A percentile compares a stretch with the other conserved stretches of the same genome.
Conservation (phyloP, 164 flowering plant genomes). For the Chimonanthus salicifolius region DNA sequence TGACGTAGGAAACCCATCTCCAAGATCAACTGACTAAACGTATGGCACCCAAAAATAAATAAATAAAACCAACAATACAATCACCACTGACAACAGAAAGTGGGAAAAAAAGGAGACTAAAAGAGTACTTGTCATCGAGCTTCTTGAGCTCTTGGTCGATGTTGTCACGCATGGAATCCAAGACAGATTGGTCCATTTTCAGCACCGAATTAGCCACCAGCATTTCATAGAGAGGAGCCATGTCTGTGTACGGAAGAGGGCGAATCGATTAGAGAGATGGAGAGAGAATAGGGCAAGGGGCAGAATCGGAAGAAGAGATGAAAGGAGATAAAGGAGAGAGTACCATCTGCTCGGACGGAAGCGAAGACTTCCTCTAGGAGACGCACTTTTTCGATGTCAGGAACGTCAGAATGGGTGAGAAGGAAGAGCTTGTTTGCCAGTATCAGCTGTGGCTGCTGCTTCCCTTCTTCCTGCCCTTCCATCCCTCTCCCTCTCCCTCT, state of each 20-base stretch:
- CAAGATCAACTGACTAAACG: too few species aligned
- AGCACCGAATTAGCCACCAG: slow-evolving; percentile 45
- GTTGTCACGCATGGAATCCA: slow-evolving; percentile 67
- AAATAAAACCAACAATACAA: neutral
- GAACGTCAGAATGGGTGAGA: slow-evolving; percentile 59
- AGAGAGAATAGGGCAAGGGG: neutral
- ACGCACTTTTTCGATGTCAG: slow-evolving; percentile 77
- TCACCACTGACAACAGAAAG: neutral
- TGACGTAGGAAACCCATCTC: too few species aligned
- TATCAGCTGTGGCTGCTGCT: slow-evolving; percentile 57
- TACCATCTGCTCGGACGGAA: slow-evolving; percentile 56
- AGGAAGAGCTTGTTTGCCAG: slow-evolving; percentile 75
- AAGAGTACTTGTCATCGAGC: slow-evolving; percentile 70
- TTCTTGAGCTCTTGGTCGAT: slow-evolving; percentile 72
- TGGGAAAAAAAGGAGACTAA: neutral
- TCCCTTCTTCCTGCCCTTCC: slow-evolving; percentile 60
- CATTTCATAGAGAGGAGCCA: slow-evolving; percentile 74
- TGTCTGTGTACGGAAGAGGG: slow-evolving; percentile 32
- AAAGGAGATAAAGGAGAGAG: slow-evolving; percentile 4
- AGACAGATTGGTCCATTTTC: slow-evolving; percentile 52
- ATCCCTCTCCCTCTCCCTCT: slow-evolving; percentile 19
- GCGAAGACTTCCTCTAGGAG: slow-evolving; percentile 65
- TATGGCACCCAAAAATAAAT: too few species aligned
- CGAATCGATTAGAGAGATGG: neutral
- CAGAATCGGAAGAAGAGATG: neutral